Percentiles rank a stretch among this genome's conserved stretches.
phyloP scores from a whole-genome alignment of 345 rosid genomes.

The Boechera retrofracta region DNA sequence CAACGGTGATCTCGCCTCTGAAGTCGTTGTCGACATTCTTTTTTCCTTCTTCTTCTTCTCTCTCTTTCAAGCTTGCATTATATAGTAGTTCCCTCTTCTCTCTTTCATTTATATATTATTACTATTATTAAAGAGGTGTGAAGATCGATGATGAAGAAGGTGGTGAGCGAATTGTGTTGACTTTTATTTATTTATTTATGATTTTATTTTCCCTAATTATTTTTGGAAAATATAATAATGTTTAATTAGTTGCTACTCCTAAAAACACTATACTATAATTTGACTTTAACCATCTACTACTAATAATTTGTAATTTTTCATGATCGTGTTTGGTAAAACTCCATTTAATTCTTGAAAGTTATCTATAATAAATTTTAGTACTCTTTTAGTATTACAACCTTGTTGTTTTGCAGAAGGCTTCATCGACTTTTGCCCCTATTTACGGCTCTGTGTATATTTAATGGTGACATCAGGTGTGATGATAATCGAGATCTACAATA shows the following conservation, averaged over 20 bases:
- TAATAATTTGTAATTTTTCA: neutral
- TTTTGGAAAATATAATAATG: neutral
- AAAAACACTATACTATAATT: neutral
- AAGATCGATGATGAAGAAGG: constrained; percentile 7
- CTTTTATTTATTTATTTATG: neutral
- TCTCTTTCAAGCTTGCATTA: constrained; percentile 14
- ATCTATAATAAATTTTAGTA: no score
- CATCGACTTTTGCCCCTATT: constrained; percentile 8
- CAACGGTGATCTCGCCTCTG: constrained; percentile 51
- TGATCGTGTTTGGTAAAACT: neutral
- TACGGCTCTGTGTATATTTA: constrained; percentile 21
- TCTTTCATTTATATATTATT: constrained; percentile 26
- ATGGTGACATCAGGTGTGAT: constrained; percentile 3
- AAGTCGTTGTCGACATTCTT: constrained; percentile 43
- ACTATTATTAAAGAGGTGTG: neutral
- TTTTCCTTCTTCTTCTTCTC: constrained; percentile 39
- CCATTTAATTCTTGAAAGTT: no score
- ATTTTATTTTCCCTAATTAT: neutral
- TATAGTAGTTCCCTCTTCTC: neutral
- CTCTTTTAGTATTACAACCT: neutral
- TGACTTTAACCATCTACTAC: no score
- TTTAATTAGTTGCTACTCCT: neutral
- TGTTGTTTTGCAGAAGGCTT: neutral
- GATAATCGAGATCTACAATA: constrained; percentile 30
- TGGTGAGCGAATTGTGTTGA: constrained; percentile 25